Base-by-base conservation (phyloP, 805 yeast genomes). In the Starmerella geochares region DNA sequence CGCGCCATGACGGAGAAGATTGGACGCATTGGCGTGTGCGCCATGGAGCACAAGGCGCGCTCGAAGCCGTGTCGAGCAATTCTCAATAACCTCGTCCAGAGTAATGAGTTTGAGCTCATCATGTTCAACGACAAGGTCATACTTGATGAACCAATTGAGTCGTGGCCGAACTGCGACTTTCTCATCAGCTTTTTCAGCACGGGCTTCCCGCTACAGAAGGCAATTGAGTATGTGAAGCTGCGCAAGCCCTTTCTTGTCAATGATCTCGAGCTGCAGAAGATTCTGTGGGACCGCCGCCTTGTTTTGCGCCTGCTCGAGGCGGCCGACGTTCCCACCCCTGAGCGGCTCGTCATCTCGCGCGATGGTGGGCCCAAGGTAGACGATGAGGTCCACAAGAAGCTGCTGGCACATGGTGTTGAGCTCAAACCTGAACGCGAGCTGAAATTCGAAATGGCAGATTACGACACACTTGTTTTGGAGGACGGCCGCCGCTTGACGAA, bases 131-230 rank as follows among this genome's bases (percentile, higher is more conserved):
- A 92, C 65, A 92, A 92, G 67, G 96, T 87, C 21, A 90, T 92
- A 46, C 68, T 92, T 49, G 98, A 92, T 66, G 98, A 94, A 68
- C 70, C 76, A 14, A 77, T 92, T 52, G 97, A 92, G 68, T 86
- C 87, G 64, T 92, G 99, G 99, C 99, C 99, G 33, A 86, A 95
- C 32, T 92, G 98, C 70, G 99, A 92, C 65, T 92, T 86, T 61
- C 72, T 92, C 54, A 85, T 92, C 54, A 81, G 90, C 57, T 92
- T 92, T 67, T 92, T 92, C 66, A 84, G 95, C n/a, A 78, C 80
- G 27, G 99, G 99, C 0, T 92, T 92, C 68, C 99, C 99, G 0
- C 71, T 92, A 39, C 94, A 90, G 58, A 92, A 92, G 66, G 99
- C 98, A 2, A 90, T 92, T 51, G 75, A 80, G 20, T 92, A 92